These are phyloP conservation scores for Fusarium anguioides DNA, from an alignment of 2,329 filamentous ascomycete species.

Conservation along the genomic window DNA sequence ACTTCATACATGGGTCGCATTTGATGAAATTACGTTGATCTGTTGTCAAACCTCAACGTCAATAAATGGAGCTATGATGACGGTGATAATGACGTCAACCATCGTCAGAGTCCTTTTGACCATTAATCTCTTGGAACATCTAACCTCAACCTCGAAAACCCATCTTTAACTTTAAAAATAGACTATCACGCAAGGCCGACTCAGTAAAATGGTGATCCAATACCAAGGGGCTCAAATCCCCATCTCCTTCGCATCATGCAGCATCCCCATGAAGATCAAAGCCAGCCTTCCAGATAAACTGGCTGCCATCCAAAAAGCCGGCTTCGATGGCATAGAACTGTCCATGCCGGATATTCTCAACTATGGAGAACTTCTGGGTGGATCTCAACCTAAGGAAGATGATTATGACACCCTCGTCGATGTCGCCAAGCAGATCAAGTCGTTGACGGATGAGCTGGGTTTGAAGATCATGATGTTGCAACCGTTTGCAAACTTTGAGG, in stretches of 20 bases:
- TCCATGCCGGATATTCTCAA: conserved; percentile 77
- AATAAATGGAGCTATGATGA: conserved; percentile 7
- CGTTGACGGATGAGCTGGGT: conserved; percentile 63
- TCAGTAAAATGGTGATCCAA: conserved; percentile 10
- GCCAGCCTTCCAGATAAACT: conserved; percentile 70
- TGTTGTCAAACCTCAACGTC: background rate
- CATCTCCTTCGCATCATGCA: conserved; percentile 64
- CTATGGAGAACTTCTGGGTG: conserved; percentile 65
- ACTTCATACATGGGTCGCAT: too few relatives aligned
- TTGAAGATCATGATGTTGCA: conserved; percentile 78
- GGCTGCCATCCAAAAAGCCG: conserved; percentile 70
- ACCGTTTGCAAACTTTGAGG: conserved; percentile 81
- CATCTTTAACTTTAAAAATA: accelerated
- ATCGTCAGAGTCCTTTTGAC: background rate
- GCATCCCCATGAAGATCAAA: conserved; percentile 58
- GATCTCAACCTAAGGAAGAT: conserved; percentile 62
- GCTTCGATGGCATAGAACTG: conserved; percentile 77
- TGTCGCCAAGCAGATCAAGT: conserved; percentile 65
- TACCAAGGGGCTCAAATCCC: conserved; percentile 7
- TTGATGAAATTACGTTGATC: conserved; percentile 3
- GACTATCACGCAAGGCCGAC: accelerated
- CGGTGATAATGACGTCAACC: conserved; percentile 21
- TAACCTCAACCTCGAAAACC: too few relatives aligned
- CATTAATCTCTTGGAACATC: background rate
- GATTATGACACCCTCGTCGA: conserved; percentile 69